Evolutionary conservation across 495 filamentous ascomycete species (phyloP).

Genomic region (Aspergillus sclerotioniger): DNA sequence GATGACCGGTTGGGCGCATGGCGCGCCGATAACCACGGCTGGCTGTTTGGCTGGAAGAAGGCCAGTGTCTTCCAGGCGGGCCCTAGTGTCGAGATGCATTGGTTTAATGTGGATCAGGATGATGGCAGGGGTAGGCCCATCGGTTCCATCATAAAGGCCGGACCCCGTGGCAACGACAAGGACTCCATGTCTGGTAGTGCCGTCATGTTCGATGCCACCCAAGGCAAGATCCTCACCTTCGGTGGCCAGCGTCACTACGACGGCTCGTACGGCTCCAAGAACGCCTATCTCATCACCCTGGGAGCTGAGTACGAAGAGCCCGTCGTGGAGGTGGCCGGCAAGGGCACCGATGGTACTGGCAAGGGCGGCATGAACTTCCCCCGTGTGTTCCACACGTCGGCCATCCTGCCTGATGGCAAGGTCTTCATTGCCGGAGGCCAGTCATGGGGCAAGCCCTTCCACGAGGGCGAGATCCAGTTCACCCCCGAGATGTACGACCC

Average conservation of each 20-base stretch:
- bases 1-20: conserved; percentile 44
- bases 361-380: conserved; percentile 38
- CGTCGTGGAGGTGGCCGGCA: conserved; percentile 28
- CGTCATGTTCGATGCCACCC: conserved; percentile 56
- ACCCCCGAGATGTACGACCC: conserved; percentile 55
- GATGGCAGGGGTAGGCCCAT: conserved; percentile 16
- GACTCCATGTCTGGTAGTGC: conserved; percentile 55
- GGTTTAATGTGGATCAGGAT: conserved; percentile 42
- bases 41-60: conserved; percentile 62
- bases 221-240: conserved; percentile 53
- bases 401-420: conserved; percentile 55
- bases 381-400: conserved; percentile 53
- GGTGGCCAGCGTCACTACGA: conserved; percentile 52
- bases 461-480: conserved; percentile 41
- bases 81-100: conserved; percentile 55
- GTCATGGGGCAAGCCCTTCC: conserved; percentile 43
- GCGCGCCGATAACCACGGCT: conserved; percentile 55
- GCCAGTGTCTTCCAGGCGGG: conserved; percentile 57
- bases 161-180: conserved; percentile 33
- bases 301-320: conserved; percentile 23
- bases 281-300: conserved; percentile 51
- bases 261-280: conserved; percentile 33
- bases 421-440: conserved; percentile 59
- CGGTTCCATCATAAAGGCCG: conserved; percentile 37
- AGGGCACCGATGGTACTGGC: neutral